Conservation (phyloP, 2,329 filamentous ascomycete species). For the Beauveria bassiana region DNA sequence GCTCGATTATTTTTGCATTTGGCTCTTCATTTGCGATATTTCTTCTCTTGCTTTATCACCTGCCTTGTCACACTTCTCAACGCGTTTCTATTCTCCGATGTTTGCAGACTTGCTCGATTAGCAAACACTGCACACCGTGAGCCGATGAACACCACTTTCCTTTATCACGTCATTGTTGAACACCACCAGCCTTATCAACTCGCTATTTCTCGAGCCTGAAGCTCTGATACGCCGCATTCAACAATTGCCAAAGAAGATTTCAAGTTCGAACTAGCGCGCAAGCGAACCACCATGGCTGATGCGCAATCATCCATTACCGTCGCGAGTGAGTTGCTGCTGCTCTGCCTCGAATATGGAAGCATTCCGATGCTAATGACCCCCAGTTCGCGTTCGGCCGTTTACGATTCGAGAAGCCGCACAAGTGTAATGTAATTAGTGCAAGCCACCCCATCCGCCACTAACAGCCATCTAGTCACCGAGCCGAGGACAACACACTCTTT, state of each 20-base stretch:
- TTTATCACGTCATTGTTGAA: background rate
- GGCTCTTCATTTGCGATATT: background rate
- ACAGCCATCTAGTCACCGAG: slow-evolving; percentile 41
- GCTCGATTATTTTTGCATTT: background rate
- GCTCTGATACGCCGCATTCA: background rate
- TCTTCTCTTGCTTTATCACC: background rate
- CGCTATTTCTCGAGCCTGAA: background rate
- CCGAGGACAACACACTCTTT: slow-evolving; percentile 82
- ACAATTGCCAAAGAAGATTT: background rate
- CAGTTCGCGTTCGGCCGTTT: slow-evolving; percentile 64
- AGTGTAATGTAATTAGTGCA: slow-evolving; percentile 42
- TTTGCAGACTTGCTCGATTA: background rate
- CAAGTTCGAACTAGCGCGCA: background rate
- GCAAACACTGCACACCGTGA: slow-evolving; percentile 3
- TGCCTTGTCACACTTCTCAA: background rate
- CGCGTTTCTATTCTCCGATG: background rate
- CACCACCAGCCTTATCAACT: background rate
- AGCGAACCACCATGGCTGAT: slow-evolving; percentile 1
- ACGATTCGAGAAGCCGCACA: slow-evolving; percentile 93
- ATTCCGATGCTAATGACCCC: slow-evolving; percentile 20
- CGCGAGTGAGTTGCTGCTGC: slow-evolving; percentile 35
- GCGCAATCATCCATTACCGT: slow-evolving; percentile 49
- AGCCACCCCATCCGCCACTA: slow-evolving; percentile 11
- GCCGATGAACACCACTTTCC: background rate
- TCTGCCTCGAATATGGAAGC: background rate